A percentile compares a stretch with the other conserved stretches of the same genome.
phyloP scores from a whole-genome alignment of 2,329 filamentous ascomycete genomes.

The Colletotrichum theobromicola region DNA sequence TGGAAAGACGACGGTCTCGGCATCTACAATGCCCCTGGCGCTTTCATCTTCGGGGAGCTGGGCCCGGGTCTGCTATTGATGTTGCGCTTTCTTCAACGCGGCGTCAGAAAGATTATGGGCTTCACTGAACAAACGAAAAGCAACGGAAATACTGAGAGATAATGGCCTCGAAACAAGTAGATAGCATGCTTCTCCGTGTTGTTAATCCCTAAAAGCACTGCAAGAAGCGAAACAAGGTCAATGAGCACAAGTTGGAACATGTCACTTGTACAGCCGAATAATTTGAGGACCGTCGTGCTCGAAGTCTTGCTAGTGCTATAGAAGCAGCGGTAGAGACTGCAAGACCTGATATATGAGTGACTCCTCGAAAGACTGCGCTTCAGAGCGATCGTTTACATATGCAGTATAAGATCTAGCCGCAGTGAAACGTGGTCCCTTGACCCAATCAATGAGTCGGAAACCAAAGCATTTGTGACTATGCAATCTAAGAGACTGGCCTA shows the following conservation, averaged over 20 bases:
- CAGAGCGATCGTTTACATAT: neutral
- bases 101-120: accelerated
- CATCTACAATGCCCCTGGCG: neutral
- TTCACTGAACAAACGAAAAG: neutral
- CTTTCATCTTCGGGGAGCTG: neutral
- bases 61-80: neutral
- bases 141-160: neutral
- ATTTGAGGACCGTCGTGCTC: neutral
- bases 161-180: neutral
- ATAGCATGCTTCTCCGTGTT: neutral
- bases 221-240: neutral
- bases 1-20: neutral
- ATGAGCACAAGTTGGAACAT: neutral
- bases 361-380: neutral
- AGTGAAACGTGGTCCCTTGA: neutral
- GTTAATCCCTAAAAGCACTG: neutral
- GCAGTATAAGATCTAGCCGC: neutral
- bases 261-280: neutral
- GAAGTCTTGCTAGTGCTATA: neutral
- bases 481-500: neutral
- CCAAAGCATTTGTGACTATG: neutral
- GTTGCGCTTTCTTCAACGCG: neutral
- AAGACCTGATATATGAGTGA: neutral
- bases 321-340: neutral
- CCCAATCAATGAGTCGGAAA: neutral